Percentiles rank a stretch among this genome's conserved stretches.
phyloP scores from a whole-genome alignment of 106 monocot genomes.

The Allium fistulosum region DNA sequence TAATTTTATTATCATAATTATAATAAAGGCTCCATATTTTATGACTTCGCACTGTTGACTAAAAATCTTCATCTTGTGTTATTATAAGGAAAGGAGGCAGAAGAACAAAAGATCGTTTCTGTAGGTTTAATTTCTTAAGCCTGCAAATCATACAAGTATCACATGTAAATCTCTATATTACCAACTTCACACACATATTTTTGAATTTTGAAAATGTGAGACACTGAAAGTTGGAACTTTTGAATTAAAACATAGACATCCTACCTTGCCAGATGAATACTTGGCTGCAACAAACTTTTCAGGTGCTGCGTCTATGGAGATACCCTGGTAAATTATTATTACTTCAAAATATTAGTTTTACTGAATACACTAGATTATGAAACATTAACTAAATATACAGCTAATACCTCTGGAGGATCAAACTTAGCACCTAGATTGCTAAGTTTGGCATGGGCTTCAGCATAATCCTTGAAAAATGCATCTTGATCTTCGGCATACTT shows the following conservation, averaged over 20 bases:
- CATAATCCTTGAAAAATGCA: conserved; percentile 89
- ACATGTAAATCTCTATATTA: conserved; percentile 22
- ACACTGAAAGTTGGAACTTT: not conserved
- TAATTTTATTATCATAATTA: not conserved
- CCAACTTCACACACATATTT: not conserved
- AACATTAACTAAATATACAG: too few species aligned
- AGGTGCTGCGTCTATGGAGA: conserved; percentile 40
- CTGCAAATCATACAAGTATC: conserved; percentile 66
- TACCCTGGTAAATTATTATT: conserved; percentile 31
- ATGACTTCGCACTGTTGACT: conserved; percentile 23
- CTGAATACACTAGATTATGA: not conserved
- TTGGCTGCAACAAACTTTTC: conserved; percentile 74
- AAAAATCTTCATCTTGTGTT: conserved; percentile 55
- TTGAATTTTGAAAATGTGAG: not conserved
- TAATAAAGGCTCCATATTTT: conserved; percentile 7
- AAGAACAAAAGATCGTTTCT: conserved; percentile 37
- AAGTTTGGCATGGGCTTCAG: conserved; percentile 97
- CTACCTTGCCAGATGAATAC: conserved; percentile 54
- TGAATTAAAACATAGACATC: not conserved
- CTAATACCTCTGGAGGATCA: conserved; percentile 78
- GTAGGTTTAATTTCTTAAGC: conserved; percentile 37
- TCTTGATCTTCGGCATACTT: conserved; percentile 92
- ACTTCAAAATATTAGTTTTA: not conserved
- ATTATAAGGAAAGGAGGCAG: conserved; percentile 30
- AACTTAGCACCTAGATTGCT: conserved; percentile 88